Evolutionary conservation across 768 basidiomycete species (phyloP).

Genomic region (Lentinula aciculospora): DNA sequence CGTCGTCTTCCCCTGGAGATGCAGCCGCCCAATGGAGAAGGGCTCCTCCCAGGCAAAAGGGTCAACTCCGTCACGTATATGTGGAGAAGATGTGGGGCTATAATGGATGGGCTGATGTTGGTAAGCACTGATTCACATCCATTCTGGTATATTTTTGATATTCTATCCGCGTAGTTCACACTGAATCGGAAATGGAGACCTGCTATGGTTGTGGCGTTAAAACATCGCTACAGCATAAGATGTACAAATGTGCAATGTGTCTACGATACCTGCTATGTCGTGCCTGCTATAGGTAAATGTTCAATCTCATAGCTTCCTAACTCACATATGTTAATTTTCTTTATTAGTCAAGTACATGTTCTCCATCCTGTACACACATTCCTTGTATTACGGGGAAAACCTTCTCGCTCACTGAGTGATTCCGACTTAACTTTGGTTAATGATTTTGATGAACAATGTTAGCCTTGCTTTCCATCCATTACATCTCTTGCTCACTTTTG

Average conservation of each 20-base stretch:
- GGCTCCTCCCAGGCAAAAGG: constrained; percentile 66
- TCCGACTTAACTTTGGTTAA: constrained; percentile 32
- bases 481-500: neutral
- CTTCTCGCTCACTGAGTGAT: constrained; percentile 31
- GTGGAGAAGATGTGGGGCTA: constrained; percentile 82
- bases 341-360: constrained; percentile 76
- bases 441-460: constrained; percentile 56
- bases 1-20: constrained; percentile 48
- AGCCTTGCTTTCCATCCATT: constrained; percentile 17
- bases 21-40: constrained; percentile 57
- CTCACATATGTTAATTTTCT: too few species aligned
- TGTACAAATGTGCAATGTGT: constrained; percentile 86
- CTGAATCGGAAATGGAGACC: constrained; percentile 54
- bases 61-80: constrained; percentile 79
- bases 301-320: too few species aligned
- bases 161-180: constrained; percentile 46
- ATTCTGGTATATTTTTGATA: neutral
- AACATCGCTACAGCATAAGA: constrained; percentile 39
- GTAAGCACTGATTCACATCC: constrained; percentile 38
- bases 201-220: constrained; percentile 73
- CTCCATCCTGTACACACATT: constrained; percentile 89
- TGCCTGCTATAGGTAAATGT: constrained; percentile 67
- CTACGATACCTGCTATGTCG: constrained; percentile 75
- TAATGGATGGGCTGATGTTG: constrained; percentile 83
- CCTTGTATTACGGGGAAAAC: constrained; percentile 69